Conservation (phyloP, 495 filamentous ascomycete genomes). For the Penicillium nucicola region DNA sequence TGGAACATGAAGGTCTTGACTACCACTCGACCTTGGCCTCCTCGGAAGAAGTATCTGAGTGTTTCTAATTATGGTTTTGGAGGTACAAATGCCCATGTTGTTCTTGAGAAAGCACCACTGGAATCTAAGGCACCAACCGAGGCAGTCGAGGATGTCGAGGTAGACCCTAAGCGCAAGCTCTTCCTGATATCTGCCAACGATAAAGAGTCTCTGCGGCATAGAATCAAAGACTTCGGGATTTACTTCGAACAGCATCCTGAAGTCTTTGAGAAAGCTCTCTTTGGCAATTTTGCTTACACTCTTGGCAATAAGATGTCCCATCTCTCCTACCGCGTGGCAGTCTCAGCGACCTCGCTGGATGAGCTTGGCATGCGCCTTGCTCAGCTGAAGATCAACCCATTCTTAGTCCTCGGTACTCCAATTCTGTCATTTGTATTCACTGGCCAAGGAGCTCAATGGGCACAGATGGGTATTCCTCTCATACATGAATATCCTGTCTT, state of each 20-base stretch:
- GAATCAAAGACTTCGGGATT: conserved; percentile 25
- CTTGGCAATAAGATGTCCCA: conserved; percentile 25
- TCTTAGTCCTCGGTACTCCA: conserved; percentile 16
- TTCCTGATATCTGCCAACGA: conserved; percentile 30
- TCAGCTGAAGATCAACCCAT: conserved; percentile 21
- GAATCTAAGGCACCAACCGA: conserved; percentile 1
- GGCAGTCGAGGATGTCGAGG: conserved; percentile 12
- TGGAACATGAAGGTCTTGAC: conserved; percentile 26
- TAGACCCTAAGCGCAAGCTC: conserved; percentile 22
- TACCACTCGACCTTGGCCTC: conserved; percentile 16
- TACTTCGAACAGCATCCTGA: conserved; percentile 32
- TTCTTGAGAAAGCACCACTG: conserved; percentile 33
- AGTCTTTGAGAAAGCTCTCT: conserved; percentile 27
- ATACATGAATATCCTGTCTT: conserved; percentile 24
- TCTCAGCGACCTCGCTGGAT: conserved; percentile 23
- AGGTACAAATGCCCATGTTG: conserved; percentile 59
- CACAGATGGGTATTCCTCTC: conserved; percentile 32
- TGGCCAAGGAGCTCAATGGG: conserved; percentile 44
- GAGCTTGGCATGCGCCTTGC: conserved; percentile 22
- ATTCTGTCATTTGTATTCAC: conserved; percentile 33
- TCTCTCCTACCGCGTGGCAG: conserved; percentile 23
- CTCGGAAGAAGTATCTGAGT: conserved; percentile 30
- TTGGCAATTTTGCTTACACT: conserved; percentile 30
- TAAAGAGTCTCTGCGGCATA: conserved; percentile 23
- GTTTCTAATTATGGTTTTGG: conserved; percentile 67